Conservation (phyloP, 2,329 filamentous ascomycete genomes). For the Akanthomyces lecanii region DNA sequence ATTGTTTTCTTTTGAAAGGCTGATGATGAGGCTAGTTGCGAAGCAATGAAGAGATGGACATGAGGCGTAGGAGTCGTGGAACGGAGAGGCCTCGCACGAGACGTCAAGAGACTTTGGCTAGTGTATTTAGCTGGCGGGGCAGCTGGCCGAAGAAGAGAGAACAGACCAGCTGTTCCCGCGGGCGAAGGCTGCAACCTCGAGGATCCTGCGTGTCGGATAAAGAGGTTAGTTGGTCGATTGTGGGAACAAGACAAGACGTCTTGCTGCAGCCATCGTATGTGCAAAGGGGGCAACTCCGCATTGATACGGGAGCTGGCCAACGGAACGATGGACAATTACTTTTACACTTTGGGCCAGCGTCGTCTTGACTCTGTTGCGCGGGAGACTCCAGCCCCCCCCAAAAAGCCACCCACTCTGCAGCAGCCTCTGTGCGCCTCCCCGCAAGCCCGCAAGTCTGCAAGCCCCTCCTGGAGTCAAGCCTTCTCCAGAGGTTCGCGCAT, state of each 20-base stretch:
- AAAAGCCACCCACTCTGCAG: not conserved
- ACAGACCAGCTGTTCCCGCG: not conserved
- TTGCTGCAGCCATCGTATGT: not conserved
- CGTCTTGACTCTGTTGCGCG: not conserved
- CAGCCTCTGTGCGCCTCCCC: not conserved
- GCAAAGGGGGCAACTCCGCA: constrained; percentile 14
- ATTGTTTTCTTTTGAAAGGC: not conserved
- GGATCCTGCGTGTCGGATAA: not conserved
- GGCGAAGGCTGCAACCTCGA: not conserved
- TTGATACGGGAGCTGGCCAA: constrained; percentile 4
- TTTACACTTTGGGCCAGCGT: not conserved
- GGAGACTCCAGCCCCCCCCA: constrained; percentile 3
- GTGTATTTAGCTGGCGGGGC: not conserved
- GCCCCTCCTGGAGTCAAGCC: not conserved
- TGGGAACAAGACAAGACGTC: not conserved
- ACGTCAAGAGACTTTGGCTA: not conserved
- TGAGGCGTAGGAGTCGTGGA: not conserved
- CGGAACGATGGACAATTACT: not conserved
- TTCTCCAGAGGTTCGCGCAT: constrained; percentile 4
- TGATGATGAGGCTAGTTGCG: not conserved
- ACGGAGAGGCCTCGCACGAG: too few species aligned
- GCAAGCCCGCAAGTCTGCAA: not conserved
- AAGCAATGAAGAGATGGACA: not conserved
- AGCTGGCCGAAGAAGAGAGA: not conserved
- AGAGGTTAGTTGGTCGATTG: not conserved